These are phyloP conservation scores for Phoenix dactylifera DNA, from an alignment of 176 grass and related monocot species.

Conservation along the genomic window DNA sequence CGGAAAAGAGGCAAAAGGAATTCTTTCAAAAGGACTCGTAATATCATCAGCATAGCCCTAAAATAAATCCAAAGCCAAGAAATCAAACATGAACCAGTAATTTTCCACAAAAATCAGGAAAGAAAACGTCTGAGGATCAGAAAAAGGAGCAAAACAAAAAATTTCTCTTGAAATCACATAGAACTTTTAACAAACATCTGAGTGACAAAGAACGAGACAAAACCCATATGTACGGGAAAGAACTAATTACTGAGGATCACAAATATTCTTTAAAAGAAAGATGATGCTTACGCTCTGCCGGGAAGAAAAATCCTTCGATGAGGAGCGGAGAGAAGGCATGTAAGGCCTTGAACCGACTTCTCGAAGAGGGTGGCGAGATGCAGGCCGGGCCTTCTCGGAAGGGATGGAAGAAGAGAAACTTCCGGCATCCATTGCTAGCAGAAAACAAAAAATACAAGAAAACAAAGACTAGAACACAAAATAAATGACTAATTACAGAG, in stretches of 20 bases:
- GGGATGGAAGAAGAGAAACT: constrained; percentile 36
- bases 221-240: too few species aligned
- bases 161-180: neutral
- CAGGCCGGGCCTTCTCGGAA: constrained; percentile 30
- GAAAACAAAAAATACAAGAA: constrained; percentile 10
- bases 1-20: too few species aligned
- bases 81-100: too few species aligned
- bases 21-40: too few species aligned
- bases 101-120: too few species aligned
- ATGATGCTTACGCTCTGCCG: constrained; percentile 40
- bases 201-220: neutral
- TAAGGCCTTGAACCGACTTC: constrained; percentile 40
- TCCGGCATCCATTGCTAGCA: constrained; percentile 45
- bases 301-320: constrained; percentile 12
- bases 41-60: too few species aligned
- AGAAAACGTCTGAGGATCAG: too few species aligned
- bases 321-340: constrained; percentile 39
- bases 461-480: constrained; percentile 3
- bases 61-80: too few species aligned
- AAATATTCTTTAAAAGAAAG: neutral
- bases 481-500: neutral
- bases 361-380: constrained; percentile 34
- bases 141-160: neutral
- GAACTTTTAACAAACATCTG: constrained; percentile 18
- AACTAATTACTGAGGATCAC: neutral